phyloP scores from a whole-genome alignment of 2,329 filamentous ascomycete species.

The Fusarium sp. region DNA sequence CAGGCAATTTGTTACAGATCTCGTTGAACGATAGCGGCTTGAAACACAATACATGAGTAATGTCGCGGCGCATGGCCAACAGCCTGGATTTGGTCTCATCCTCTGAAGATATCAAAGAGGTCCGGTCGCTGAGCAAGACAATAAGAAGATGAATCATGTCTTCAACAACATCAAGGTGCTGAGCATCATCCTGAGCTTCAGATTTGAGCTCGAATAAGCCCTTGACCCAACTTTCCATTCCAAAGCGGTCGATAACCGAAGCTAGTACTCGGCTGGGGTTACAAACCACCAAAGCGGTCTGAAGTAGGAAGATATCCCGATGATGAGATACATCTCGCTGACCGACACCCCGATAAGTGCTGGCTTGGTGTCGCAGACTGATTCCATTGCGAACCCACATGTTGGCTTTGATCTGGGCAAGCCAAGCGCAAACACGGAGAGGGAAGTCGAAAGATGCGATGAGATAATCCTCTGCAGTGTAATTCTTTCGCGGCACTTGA shows the following conservation, averaged over 20 bases:
- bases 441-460: constrained; percentile 94
- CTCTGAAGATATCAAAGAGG: constrained; percentile 77
- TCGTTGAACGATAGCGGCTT: constrained; percentile 96
- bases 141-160: constrained; percentile 96
- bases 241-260: constrained; percentile 91
- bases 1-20: constrained; percentile 84
- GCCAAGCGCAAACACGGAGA: constrained; percentile 91
- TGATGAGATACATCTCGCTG: constrained; percentile 95
- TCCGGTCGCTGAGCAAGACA: constrained; percentile 88
- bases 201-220: constrained; percentile 80
- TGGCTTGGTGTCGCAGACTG: constrained; percentile 93
- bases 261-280: constrained; percentile 85
- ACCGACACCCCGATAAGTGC: constrained; percentile 88
- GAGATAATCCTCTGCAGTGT: constrained; percentile 79
- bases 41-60: constrained; percentile 95
- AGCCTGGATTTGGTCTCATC: constrained; percentile 74
- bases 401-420: constrained; percentile 96
- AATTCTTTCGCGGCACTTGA: constrained; percentile 66
- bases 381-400: constrained; percentile 99
- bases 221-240: constrained; percentile 87
- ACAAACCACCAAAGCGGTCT: constrained; percentile 89
- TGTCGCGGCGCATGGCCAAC: constrained; percentile 84
- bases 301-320: constrained; percentile 92
- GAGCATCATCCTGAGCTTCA: constrained; percentile 82
- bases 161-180: constrained; percentile 93